Conservation (phyloP, 1,139 yeast species). For the Geotrichum phurueaensis region DNA sequence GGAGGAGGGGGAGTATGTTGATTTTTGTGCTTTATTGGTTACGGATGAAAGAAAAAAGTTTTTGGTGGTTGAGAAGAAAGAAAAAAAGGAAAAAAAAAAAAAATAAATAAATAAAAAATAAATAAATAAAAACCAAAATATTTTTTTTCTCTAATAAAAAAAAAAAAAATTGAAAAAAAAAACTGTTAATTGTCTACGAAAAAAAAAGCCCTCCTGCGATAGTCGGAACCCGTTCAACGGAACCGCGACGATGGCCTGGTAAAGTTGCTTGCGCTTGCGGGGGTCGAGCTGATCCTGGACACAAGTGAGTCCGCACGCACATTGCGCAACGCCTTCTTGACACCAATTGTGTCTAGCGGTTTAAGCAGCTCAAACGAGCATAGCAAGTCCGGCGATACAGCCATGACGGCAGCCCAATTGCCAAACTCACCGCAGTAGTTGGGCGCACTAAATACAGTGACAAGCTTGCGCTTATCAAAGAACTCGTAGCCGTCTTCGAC, state of each 20-base stretch:
- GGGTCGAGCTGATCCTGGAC: constrained; percentile 12
- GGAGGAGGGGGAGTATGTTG: neutral
- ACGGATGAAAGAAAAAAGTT: neutral
- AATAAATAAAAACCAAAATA: neutral
- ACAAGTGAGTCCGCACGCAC: constrained; percentile 13
- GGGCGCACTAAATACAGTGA: constrained; percentile 82
- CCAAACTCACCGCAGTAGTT: constrained; percentile 89
- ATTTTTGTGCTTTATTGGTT: constrained; percentile 3
- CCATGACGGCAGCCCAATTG: constrained; percentile 88
- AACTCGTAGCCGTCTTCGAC: constrained; percentile 92
- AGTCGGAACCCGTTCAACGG: neutral
- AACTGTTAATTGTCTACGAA: neutral
- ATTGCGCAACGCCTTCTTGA: constrained; percentile 14
- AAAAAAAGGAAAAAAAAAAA: neutral
- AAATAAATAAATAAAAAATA: neutral
- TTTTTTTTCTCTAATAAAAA: too few relatives aligned
- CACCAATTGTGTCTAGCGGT: constrained; percentile 39
- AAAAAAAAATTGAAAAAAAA: neutral
- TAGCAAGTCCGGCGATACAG: constrained; percentile 66
- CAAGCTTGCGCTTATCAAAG: constrained; percentile 68
- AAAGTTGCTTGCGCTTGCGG: neutral
- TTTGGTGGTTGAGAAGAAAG: neutral
- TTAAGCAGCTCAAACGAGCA: constrained; percentile 80
- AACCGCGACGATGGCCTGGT: neutral
- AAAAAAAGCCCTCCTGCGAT: neutral